Evolutionary conservation across 176 grass and related monocot species (phyloP).

Genomic region (sorghum (Sorghum bicolor)): DNA sequence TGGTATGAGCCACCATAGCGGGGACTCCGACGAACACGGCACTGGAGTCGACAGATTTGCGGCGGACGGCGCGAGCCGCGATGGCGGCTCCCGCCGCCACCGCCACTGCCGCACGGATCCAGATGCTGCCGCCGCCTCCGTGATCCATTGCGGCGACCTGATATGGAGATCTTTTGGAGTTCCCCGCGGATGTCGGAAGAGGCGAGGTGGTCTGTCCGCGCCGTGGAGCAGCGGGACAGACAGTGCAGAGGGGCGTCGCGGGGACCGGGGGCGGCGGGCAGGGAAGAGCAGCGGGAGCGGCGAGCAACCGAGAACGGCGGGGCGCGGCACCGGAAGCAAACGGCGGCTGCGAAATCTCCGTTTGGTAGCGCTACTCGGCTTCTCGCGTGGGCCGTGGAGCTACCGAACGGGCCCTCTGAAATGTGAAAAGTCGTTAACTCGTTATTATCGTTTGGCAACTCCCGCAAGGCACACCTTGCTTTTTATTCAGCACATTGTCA

Average conservation of each 20-base stretch:
- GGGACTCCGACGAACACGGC: constrained; percentile 76
- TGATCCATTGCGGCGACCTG: constrained; percentile 31
- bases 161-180: neutral
- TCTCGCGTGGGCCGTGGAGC: neutral
- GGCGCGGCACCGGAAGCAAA: neutral
- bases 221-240: neutral
- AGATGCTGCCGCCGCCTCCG: constrained; percentile 22
- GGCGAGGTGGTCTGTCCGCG: neutral
- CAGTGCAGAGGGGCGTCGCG: neutral
- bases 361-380: neutral
- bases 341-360: neutral
- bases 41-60: constrained; percentile 79
- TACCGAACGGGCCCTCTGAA: neutral
- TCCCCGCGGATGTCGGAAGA: neutral
- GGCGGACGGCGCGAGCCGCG: constrained; percentile 61
- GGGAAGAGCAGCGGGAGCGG: neutral
- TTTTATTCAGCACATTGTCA: neutral
- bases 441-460: neutral
- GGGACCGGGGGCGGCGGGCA: neutral
- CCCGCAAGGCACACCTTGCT: neutral
- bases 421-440: no score
- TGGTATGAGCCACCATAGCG: constrained; percentile 76
- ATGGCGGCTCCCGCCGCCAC: constrained; percentile 48
- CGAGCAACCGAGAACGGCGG: neutral
- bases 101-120: constrained; percentile 49